These are phyloP conservation scores for Penicillium crustosum DNA, from an alignment of 2,329 filamentous ascomycete genomes.

Conservation along the genomic window DNA sequence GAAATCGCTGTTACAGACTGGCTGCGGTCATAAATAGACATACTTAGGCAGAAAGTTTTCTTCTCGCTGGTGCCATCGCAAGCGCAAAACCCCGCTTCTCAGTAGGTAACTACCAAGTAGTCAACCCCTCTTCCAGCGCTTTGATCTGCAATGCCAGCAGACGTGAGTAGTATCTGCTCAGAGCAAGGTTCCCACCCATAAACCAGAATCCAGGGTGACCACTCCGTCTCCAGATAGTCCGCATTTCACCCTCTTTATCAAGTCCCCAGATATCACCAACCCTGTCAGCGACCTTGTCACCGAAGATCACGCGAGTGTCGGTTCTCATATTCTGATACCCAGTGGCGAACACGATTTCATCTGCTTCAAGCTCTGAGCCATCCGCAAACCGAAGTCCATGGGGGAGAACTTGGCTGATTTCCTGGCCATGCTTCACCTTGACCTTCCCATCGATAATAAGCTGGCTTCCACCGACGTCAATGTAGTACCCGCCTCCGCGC, in stretches of 20 bases:
- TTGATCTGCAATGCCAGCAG: slow-evolving; percentile 54
- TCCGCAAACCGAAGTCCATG: slow-evolving; percentile 55
- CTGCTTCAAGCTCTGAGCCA: slow-evolving; percentile 59
- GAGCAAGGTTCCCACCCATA: slow-evolving; percentile 63
- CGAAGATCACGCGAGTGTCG: slow-evolving; percentile 61
- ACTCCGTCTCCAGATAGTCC: slow-evolving; percentile 60
- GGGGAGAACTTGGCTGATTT: slow-evolving; percentile 55
- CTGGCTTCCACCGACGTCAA: slow-evolving; percentile 64
- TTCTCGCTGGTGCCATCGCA: background rate
- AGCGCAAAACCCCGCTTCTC: background rate
- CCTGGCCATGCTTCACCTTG: slow-evolving; percentile 62
- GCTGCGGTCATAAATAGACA: background rate
- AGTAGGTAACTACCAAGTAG: slow-evolving; percentile 8
- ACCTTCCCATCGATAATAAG: slow-evolving; percentile 65
- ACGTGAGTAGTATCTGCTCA: slow-evolving; percentile 63
- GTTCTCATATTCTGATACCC: slow-evolving; percentile 68
- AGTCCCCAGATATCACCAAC: slow-evolving; percentile 64
- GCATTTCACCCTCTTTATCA: slow-evolving; percentile 56
- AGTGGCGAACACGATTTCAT: slow-evolving; percentile 62
- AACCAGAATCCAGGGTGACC: slow-evolving; percentile 69
- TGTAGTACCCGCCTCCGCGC: slow-evolving; percentile 68
- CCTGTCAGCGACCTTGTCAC: slow-evolving; percentile 59
- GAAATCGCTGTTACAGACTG: background rate
- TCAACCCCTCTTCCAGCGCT: slow-evolving; percentile 38
- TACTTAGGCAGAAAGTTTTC: background rate